Conservation (phyloP, 1,139 yeast genomes). For the Scheffersomyces stambukii region DNA sequence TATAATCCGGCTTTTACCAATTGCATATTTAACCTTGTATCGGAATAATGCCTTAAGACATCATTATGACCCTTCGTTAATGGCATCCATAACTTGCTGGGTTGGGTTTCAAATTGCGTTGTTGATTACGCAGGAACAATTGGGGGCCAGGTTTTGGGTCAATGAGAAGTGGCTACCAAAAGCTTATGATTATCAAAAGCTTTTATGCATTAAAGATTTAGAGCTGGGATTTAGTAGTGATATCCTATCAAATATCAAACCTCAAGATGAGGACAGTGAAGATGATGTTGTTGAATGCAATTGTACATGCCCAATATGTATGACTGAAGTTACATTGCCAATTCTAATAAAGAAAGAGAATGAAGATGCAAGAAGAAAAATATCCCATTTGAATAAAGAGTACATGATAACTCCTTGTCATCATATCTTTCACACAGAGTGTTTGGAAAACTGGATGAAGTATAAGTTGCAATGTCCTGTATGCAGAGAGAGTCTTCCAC, state of each 20-base stretch:
- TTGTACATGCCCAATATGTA: conserved; percentile 83
- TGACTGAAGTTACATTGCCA: conserved; percentile 68
- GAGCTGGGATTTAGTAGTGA: conserved; percentile 52
- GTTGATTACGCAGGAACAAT: conserved; percentile 55
- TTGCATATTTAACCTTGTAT: conserved; percentile 54
- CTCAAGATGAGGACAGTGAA: conserved; percentile 17
- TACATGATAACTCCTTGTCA: conserved; percentile 93
- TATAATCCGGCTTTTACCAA: conserved; percentile 57
- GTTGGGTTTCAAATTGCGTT: conserved; percentile 50
- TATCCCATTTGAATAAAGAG: conserved; percentile 27
- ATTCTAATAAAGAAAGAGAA: conserved; percentile 25
- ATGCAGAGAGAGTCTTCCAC: conserved; percentile 83
- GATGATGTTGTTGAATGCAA: conserved; percentile 26
- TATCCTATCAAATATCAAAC: conserved; percentile 23
- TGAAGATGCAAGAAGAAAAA: conserved; percentile 12
- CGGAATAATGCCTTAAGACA: conserved; percentile 45
- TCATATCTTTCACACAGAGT: conserved; percentile 83
- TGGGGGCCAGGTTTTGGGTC: conserved; percentile 83
- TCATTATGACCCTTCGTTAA: conserved; percentile 51
- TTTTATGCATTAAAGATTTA: conserved; percentile 55
- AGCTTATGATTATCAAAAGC: conserved; percentile 78
- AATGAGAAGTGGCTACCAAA: conserved; percentile 72
- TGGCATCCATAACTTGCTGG: conserved; percentile 47
- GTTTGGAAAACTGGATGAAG: conserved; percentile 92
- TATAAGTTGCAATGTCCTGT: conserved; percentile 92